Base-by-base conservation (phyloP, 148 eudicot genomes). In the Oxyria digyna region DNA sequence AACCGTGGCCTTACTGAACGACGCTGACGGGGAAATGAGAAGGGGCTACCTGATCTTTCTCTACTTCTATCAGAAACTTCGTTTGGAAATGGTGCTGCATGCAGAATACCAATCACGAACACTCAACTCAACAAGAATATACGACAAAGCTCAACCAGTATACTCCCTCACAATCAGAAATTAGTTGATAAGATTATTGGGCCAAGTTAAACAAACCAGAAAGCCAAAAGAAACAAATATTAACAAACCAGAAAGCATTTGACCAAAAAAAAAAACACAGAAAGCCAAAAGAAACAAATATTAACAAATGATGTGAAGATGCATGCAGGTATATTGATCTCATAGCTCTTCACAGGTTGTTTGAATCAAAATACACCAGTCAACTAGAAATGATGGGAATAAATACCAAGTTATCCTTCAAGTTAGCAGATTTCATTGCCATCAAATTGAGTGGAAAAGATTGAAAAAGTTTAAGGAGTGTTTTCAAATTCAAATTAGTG, bases 1-100 rank as follows among this genome's bases (percentile, higher is more conserved):
- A 84, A 66, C 69, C 93, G 82, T 42, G 79, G 91, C 74, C 86
- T 83, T 31, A 83, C 91, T 69, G 96, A 86, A 46, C 96, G 96
- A 62, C 82, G 78, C 62, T 80, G 86, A 17, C 86, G 96, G 42
- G 96, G 89, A 81, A 82, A 81, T 48, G 81, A 68, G 74, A 90
- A 84, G 69, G 91, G 89, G 78, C 91, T 86, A 45, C 81, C 91
- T 17, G 97, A 81, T 77, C 88, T 77, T 72, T 85, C 92, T 73
- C 92, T 82, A 63, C 71, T 43, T 78, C 85, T 88, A 20, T 79
- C 82, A 72, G 89, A 67, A 45, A 74, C 75, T 55, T 81, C 89
- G 73, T 82, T 81, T 71, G 75, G 80, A 23, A 85, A 82, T 69
- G 86, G 69, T 68, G 81, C 89, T 88, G 94, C 81, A 82, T 21